Evolutionary conservation across 495 filamentous ascomycete genomes (phyloP), one percentile per base, ranked within the genome.

Genomic region (Xylaria longipes): DNA sequence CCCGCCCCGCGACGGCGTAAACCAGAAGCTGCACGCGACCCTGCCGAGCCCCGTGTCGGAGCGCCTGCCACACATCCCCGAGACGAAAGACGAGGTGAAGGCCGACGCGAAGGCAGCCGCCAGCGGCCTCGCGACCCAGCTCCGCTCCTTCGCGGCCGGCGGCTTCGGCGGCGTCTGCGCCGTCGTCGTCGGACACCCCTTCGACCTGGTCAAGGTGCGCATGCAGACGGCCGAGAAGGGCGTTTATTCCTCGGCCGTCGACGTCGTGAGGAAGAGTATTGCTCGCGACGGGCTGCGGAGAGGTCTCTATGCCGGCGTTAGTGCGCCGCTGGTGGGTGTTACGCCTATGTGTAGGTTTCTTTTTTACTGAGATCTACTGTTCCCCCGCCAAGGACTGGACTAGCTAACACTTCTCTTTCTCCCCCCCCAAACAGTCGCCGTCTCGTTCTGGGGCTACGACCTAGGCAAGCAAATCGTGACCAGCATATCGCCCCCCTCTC

Each of bases 391-490:
- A n/a, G n/a, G n/a, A n/a, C n/a, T n/a, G n/a, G n/a, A n/a, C n/a
- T n/a, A n/a, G 12, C 58, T 41, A 17, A 62, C 20, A 35, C 6
- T 20, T n/a, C n/a, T n/a, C n/a, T n/a, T n/a, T n/a, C n/a, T n/a
- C 15, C 31, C 5, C 0, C 5, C 4, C 46, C 8, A 0, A 41
- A 58, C 69, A 98, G 95, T 98, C 83, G 96, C 96, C 77, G 94
- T 99, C 60, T 97, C 94, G 79, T 99, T 99, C 88, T 99, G 96
- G 93, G 96, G 96, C 74, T 99, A 97, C 83, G 96, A 97, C 80
- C 84, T 97, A 65, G 97, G 96, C 82, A 97, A 99, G 82, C 84
- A 87, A 68, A 86, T 99, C 74, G 93, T 98, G 63, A 87, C 89
- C 74, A 83, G 81, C 68, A 80, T 92, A 71, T 91, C 90, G 52